Evolutionary conservation across 345 rosid genomes (phyloP), one percentile per base, ranked within the genome.

Genomic region (Arabidopsis suecica): DNA sequence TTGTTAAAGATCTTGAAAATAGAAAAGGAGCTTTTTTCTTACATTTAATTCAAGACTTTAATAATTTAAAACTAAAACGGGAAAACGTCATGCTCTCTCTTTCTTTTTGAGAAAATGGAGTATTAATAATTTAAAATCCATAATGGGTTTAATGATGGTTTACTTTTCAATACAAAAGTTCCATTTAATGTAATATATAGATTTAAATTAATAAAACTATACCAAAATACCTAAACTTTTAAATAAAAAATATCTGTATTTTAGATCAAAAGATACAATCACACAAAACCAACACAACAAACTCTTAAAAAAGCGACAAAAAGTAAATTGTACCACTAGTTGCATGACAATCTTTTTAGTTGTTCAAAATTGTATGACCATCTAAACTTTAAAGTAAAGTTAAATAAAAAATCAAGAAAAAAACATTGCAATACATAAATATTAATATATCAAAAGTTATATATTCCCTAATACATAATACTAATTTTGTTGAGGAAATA

Each of bases 321-420:
- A 60, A 60, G 40, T 60, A 71, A 58, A 50, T 0, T 72, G 51
- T 37, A 61, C 30, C 53, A 72, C 61, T 38, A 40, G 11, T 60
- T 23, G 53, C 25, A 18, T 72, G 76, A 50, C 61, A 50, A 72
- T 51, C 20, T 60, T 60, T 61, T 23, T 14, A 4, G 60, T 61
- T 59, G 6, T 71, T 42, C 48, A 49, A 57, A 20, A 23, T 32
- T 57, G 40, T 55, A 69, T 38, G 30, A 55, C 53, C 41, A 68
- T 65, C 4, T 16, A 32, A 47, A 47, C 14, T 45, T 23, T 34
- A 32, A 28, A 28, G 30, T 20, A 20, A 20, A 20, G 22, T 20
- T 20, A 20, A 20, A 20, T 20, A 0, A 20, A 20, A 20, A 20
- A 20, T n/a, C 22, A 20, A 20, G 22, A 20, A 20, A 20, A 20